Base-by-base conservation (phyloP, 345 rosid species). In the Linum lewisii region DNA sequence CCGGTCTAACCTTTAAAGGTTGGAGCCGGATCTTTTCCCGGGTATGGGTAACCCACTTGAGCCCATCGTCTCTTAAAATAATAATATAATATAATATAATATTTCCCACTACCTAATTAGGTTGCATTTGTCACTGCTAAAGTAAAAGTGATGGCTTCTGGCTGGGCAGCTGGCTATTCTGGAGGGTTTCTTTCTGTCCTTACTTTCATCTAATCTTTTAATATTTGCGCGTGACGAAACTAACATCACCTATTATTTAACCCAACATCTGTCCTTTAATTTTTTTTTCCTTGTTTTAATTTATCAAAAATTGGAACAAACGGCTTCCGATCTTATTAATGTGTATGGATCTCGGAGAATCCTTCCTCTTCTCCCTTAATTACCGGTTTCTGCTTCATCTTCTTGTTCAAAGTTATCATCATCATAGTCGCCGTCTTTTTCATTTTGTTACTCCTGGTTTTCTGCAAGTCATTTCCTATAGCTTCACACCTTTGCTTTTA, bases 311-410 rank as follows among this genome's bases (percentile, higher is more conserved):
- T 42, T 11, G 47, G 47, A 42, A 42, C 47, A 5, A 42, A 16
- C 47, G 47, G 15, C 47, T 42, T 42, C 47, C 13, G 47, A 42
- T n/a, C n/a, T n/a, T 16, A 11, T 42, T 42, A 16, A 42, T 42
- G 47, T 42, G 65, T 72, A 82, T 82, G 84, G 85, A 76, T 72
- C 62, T 78, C 62, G 72, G 78, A 74, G 70, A 73, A 72, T 78
- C 69, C 71, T 73, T 72, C 66, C 38, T 68, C n/a, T 58, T 69
- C 54, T 56, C 45, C 23, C 59, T 56, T 62, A 63, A 51, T 69
- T 69, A 70, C 52, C 60, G 44, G 32, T 61, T 65, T 56, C 66
- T 22, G 22, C 58, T 61, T 66, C 67, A 42, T 65, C 32, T 34
- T 36, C 68, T 21, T 23, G 18, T 55, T 19, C 23, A 24, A 22